Base-by-base conservation (phyloP, 2,329 filamentous ascomycete genomes). In the Exutisphaerella laricina region DNA sequence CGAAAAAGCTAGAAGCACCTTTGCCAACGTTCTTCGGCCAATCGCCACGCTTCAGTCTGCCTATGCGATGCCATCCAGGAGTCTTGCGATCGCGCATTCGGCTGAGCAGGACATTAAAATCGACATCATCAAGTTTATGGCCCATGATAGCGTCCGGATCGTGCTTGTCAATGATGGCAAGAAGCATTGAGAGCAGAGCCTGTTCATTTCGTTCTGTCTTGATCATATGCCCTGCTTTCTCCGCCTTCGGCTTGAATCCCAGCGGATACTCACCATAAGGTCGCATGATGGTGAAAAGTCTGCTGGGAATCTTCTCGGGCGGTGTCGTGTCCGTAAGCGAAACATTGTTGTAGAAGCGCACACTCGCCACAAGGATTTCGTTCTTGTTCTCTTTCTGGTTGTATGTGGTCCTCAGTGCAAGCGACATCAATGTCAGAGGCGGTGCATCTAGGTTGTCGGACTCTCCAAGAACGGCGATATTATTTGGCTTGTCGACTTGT, bases 321-420 rank as follows among this genome's bases (percentile, higher is more conserved):
- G 88, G 81, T 0, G 87, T 94, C 0, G 88, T 94, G 57, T 98
- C 89, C 31, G 77, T 85, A 21, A 98, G 75, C 4, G 82, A 84
- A 12, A 98, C 75, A 61, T 94, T 88, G 54, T 95, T 88, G 64
- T 97, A 98, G 22, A 97, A 81, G 56, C 94, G 82, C 25, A 88
- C 87, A 65, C 88, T 96, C 45, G 92, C 87, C 46, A 92, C 80
- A 8, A 98, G 70, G 35, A 98, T 89, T 65, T 98, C 92, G 61
- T 96, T 90, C 69, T 94, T 97, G 69, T 97, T 98, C 41, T 88
- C 86, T 61, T 88, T 90, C 26, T 81, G 75, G 56, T 97, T 96
- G 66, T 94, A 86, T 5, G 82, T 80, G 1, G 89, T 97, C 39
- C 92, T 80, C 59, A 98, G 74, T 5, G 88, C 81, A 49, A 98